A percentile compares a stretch with the other conserved stretches of the same genome.
Evolutionary conservation across 177 flowering plant species (phyloP).

Genomic region (Vitis hybrid): DNA sequence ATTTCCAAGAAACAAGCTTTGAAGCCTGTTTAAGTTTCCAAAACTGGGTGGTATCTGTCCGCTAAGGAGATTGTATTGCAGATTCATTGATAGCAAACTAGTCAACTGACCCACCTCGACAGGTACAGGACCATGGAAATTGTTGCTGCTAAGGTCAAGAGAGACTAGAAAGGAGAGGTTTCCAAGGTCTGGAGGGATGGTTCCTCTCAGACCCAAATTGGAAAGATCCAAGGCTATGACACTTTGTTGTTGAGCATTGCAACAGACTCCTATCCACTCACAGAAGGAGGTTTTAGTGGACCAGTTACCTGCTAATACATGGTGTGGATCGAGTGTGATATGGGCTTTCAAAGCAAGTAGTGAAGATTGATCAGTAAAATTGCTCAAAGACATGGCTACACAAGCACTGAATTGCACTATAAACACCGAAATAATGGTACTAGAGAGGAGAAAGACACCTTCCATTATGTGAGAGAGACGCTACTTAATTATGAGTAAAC

Average conservation of each 20-base stretch:
- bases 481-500: too few species aligned
- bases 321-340: neutral
- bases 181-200: constrained; percentile 4
- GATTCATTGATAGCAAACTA: neutral
- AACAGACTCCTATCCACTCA: neutral
- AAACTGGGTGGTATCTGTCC: neutral
- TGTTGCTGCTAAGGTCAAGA: constrained; percentile 4
- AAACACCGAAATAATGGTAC: too few species aligned
- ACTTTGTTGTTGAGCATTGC: constrained; percentile 3
- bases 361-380: neutral
- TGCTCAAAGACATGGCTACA: neutral
- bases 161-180: constrained; percentile 11
- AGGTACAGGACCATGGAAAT: constrained; percentile 1
- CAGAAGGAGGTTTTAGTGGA: neutral
- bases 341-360: neutral
- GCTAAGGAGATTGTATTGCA: neutral
- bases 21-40: neutral
- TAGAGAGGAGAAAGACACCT: too few species aligned
- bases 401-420: too few species aligned
- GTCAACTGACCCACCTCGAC: neutral
- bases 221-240: constrained; percentile 14
- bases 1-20: neutral
- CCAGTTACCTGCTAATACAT: constrained; percentile 10
- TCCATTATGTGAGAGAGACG: too few species aligned
- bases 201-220: constrained; percentile 10